Conservation (phyloP, 176 grass and related monocot species). For the Poa pratensis region DNA sequence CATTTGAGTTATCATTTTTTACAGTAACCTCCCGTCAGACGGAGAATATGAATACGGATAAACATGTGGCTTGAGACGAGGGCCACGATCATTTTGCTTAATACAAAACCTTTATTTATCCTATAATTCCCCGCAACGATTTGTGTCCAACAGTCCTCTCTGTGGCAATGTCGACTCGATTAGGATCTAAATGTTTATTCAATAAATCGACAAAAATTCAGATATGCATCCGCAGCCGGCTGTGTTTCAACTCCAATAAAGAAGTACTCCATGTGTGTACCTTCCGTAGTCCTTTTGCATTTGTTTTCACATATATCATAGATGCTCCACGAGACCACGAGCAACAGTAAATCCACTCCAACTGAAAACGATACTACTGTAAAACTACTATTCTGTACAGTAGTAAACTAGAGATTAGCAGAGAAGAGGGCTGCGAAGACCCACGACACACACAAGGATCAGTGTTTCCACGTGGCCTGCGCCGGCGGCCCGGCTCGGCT, state of each 20-base stretch:
- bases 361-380: too few species aligned
- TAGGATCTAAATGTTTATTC: too few species aligned
- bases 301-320: neutral
- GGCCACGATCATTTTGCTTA: too few species aligned
- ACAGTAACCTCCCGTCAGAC: neutral
- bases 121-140: too few species aligned
- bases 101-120: too few species aligned
- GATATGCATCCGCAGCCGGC: neutral
- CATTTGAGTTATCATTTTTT: too few species aligned
- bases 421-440: neutral
- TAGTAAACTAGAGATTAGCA: neutral
- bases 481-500: neutral
- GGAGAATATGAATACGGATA: neutral
- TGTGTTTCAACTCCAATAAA: neutral
- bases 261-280: neutral
- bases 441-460: conserved; percentile 20
- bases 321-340: neutral
- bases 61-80: too few species aligned
- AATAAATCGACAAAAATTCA: neutral
- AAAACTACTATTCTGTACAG: too few species aligned
- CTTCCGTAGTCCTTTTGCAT: neutral
- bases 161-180: neutral
- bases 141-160: too few species aligned
- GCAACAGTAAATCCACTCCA: neutral
- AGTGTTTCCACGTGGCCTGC: conserved; percentile 32